Percentiles rank a stretch among this genome's conserved stretches.
Evolutionary conservation across 225 moss, liverwort and hornwort genomes (phyloP).

Genomic region (Sphagnum tenellum): DNA sequence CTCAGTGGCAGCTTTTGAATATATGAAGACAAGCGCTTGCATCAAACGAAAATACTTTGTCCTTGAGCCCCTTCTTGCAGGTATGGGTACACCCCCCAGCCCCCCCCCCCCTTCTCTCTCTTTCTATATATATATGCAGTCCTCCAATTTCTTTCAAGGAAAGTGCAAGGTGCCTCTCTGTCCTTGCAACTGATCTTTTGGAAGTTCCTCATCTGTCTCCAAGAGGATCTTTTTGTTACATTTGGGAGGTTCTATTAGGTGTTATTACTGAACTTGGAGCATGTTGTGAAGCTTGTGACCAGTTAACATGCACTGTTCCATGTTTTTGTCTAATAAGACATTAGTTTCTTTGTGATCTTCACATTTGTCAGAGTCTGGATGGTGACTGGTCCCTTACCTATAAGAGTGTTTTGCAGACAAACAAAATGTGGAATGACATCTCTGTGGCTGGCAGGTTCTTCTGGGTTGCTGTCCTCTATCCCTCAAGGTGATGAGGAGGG

Average conservation of each 20-base stretch:
- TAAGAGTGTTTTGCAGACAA: neutral
- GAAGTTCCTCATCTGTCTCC: neutral
- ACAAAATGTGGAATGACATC: neutral
- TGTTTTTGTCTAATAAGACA: too few relatives aligned
- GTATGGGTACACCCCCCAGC: conserved; percentile 17
- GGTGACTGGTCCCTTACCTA: too few relatives aligned
- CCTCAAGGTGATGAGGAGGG: conserved; percentile 15
- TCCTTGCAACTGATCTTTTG: neutral
- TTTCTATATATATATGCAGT: neutral
- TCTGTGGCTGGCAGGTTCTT: conserved; percentile 2
- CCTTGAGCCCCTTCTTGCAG: conserved; percentile 66
- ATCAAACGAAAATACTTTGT: conserved; percentile 51
- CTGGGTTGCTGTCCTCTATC: neutral
- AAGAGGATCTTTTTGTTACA: too few relatives aligned
- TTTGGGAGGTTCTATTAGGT: too few relatives aligned
- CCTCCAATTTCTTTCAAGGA: too few relatives aligned
- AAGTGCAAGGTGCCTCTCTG: too few relatives aligned
- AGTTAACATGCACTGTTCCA: too few relatives aligned
- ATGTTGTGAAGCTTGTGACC: too few relatives aligned
- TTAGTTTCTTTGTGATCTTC: too few relatives aligned
- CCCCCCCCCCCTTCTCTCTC: neutral
- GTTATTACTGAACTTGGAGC: too few relatives aligned
- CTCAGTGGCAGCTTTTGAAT: conserved; percentile 65
- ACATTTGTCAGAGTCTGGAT: too few relatives aligned
- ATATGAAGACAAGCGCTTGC: conserved; percentile 40